phyloP scores from a whole-genome alignment of 2,329 filamentous ascomycete species.

The Ceratocystis smalleyi region DNA sequence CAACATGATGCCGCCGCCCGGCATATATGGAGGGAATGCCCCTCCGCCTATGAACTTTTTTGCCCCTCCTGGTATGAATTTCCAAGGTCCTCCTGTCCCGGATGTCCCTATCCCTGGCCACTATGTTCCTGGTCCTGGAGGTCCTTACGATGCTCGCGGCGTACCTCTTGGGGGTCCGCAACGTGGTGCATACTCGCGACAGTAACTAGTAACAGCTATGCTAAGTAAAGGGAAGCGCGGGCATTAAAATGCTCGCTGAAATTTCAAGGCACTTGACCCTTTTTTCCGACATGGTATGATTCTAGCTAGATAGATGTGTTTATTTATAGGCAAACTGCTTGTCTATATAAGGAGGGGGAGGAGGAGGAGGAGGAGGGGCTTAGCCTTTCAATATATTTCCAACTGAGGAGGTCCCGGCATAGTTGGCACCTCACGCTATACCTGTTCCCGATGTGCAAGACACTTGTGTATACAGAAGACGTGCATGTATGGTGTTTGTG shows the following conservation, averaged over 20 bases:
- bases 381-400: not conserved
- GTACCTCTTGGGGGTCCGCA: conserved; percentile 27
- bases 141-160: conserved; percentile 39
- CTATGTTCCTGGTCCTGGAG: conserved; percentile 21
- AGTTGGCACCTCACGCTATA: not conserved
- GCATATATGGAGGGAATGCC: conserved; percentile 36
- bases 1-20: conserved; percentile 43
- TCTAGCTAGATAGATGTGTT: not conserved
- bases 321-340: not conserved
- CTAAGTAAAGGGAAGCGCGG: no score
- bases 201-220: conserved; percentile 17
- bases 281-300: not conserved
- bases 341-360: not conserved
- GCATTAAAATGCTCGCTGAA: no score
- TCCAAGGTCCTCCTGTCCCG: conserved; percentile 35
- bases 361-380: no score
- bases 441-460: not conserved
- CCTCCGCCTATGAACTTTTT: conserved; percentile 33
- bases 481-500: no score
- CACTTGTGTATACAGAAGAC: no score
- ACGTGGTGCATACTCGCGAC: conserved; percentile 31
- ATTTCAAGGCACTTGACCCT: no score
- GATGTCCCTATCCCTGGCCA: conserved; percentile 25
- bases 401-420: not conserved
- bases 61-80: conserved; percentile 34